Percentiles rank a stretch among this genome's conserved stretches.
Evolutionary conservation across 2,329 filamentous ascomycete species (phyloP).

Genomic region (Dendrostoma leiphaemia): DNA sequence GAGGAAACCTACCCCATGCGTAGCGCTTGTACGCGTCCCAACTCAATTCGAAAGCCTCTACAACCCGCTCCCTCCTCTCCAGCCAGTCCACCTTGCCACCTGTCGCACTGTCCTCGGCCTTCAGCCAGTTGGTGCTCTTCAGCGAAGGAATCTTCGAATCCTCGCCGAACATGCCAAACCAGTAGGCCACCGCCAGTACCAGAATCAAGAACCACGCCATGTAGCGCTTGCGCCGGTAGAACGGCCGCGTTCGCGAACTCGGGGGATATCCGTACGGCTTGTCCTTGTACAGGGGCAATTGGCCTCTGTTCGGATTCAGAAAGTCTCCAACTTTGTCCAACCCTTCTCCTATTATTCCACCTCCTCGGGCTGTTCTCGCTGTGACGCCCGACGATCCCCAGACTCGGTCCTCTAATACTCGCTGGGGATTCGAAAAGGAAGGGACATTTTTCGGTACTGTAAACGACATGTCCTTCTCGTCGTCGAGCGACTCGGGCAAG

Average conservation of each 20-base stretch:
- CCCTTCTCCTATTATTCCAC: conserved; percentile 48
- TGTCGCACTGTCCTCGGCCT: conserved; percentile 41
- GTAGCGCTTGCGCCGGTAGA: conserved; percentile 64
- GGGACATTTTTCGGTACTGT: conserved; percentile 68
- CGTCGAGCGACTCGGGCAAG: background rate
- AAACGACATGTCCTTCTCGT: conserved; percentile 57
- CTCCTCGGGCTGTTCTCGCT: conserved; percentile 34
- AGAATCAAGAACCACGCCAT: conserved; percentile 42
- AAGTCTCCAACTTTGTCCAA: conserved; percentile 63
- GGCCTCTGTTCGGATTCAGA: conserved; percentile 53
- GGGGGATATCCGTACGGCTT: conserved; percentile 79
- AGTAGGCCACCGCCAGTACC: conserved; percentile 64
- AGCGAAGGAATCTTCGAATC: conserved; percentile 34
- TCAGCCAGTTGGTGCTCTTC: conserved; percentile 56
- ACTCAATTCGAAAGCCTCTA: conserved; percentile 85
- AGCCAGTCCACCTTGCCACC: conserved; percentile 66
- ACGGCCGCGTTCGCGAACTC: conserved; percentile 55
- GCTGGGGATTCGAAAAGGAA: conserved; percentile 63
- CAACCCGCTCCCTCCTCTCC: conserved; percentile 74
- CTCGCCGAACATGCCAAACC: conserved; percentile 58
- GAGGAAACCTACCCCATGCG: conserved; percentile 74
- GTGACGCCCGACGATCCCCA: conserved; percentile 57
- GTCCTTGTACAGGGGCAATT: conserved; percentile 96
- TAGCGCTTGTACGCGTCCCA: conserved; percentile 92
- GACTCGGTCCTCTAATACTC: conserved; percentile 62